Percentiles rank a stretch among this genome's conserved stretches.
Conservation (phyloP, 192 early-diverging fungal genomes). For the Obelidium mucronatum region DNA sequence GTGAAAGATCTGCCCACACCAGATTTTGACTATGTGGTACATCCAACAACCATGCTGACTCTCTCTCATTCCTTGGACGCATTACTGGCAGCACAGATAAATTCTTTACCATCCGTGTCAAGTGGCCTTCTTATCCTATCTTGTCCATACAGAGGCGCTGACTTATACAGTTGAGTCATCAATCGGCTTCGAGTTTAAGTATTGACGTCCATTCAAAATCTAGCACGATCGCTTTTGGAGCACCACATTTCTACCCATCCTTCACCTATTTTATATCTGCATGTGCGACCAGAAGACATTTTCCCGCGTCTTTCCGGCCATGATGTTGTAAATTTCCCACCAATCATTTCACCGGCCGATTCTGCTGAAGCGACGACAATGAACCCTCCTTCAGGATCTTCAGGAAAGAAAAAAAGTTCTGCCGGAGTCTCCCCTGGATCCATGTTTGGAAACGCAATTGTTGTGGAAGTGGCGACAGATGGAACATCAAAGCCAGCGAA, state of each 20-base stretch:
- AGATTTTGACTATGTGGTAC: not conserved
- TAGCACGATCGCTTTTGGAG: not conserved
- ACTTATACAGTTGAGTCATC: not conserved
- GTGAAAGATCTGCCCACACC: not conserved
- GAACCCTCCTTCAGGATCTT: not conserved
- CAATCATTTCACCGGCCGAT: not conserved
- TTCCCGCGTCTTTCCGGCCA: conserved; percentile 12
- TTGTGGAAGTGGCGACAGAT: not conserved
- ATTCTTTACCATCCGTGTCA: not conserved
- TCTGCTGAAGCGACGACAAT: not conserved
- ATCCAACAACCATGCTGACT: not conserved
- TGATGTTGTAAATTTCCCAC: conserved; percentile 6
- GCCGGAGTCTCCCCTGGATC: not conserved
- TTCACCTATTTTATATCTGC: not conserved
- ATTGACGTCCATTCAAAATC: not conserved
- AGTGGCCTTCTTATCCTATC: conserved; percentile 22
- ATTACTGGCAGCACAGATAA: not conserved
- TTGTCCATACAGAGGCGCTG: conserved; percentile 24
- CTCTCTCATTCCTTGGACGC: not conserved
- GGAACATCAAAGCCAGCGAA: no score
- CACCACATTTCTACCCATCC: not conserved
- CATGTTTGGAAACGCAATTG: not conserved
- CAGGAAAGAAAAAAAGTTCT: not conserved
- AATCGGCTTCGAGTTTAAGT: not conserved
- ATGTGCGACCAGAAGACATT: conserved; percentile 12